Conservation (phyloP, 2,329 filamentous ascomycete species). For the Trichoderma afroharzianum region DNA sequence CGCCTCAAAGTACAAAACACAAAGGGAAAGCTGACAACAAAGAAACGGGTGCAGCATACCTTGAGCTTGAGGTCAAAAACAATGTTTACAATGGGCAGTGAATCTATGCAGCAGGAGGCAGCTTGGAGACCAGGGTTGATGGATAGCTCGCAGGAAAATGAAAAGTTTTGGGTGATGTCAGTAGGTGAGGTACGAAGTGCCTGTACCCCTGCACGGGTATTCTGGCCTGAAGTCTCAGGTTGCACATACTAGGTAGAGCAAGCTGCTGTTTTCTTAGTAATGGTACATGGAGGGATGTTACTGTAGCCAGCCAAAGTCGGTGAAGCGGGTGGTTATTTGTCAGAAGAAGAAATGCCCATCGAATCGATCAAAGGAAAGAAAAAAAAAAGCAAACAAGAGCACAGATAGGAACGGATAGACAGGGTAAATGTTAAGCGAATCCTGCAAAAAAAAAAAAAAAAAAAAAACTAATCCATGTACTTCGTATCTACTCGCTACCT, state of each 20-base stretch:
- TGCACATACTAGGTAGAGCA: neutral
- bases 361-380: neutral
- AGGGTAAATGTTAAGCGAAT: neutral
- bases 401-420: neutral
- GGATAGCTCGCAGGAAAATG: neutral
- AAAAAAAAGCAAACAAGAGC: neutral
- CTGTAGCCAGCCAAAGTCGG: neutral
- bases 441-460: neutral
- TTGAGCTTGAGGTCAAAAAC: neutral
- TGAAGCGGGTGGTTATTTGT: neutral
- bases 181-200: neutral
- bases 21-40: neutral
- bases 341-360: neutral
- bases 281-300: neutral
- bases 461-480: neutral
- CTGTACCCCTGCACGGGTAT: neutral
- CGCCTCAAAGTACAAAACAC: neutral
- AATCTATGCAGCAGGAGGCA: neutral
- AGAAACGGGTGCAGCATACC: neutral
- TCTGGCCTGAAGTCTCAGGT: constrained; percentile 37
- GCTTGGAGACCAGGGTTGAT: neutral
- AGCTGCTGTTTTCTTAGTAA: neutral
- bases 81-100: neutral
- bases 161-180: constrained; percentile 22
- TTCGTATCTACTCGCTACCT: neutral